Evolutionary conservation across 2,329 filamentous ascomycete species (phyloP), one percentile per base, ranked within the genome.

Genomic region (Fusarium sp.): DNA sequence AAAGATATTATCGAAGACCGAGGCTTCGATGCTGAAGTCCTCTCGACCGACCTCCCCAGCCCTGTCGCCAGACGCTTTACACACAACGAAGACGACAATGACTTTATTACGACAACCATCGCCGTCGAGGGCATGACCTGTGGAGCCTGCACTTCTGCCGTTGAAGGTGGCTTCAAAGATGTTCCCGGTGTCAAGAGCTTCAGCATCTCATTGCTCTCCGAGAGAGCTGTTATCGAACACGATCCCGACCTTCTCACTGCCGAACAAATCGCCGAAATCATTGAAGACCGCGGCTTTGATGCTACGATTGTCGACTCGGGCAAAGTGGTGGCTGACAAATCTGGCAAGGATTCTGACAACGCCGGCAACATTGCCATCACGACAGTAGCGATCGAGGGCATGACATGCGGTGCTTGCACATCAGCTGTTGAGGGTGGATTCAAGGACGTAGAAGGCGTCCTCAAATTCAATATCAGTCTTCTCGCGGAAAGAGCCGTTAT

Each of bases 341-440:
- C 56, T 36, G 38, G 58, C 26, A 73, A 63, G 56, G 62, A 45
- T 48, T 75, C 82, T 57, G 82, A 80, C 69, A 77, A 81, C 69
- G 80, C 80, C 65, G 82, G 85, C 71, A 83, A 84, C 57, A 78
- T 89, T 8, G 87, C 92, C 64, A 94, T 90, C 2, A 98, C 95
- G 0, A 98, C 95, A 0, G 88, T 99, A 24, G 91, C 93, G 9
- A 94, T 99, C 62, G 94, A 96, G 75, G 96, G 96, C 57, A 99
- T 99, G 96, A 99, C 96, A 3, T 98, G 96, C 80, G 96, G 96
- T 28, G 94, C 96, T 47, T 99, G 96, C 83, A 98, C 96, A 1
- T 96, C 96, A 3, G 95, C 96, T 11, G 91, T 98, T 4, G 94
- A 98, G 79, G 88, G 90, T 57, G 94, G 93, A 7, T 96, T 99